Evolutionary conservation across 371 early-diverging fungal genomes (phyloP).

Genomic region (Mortierella polycephala): DNA sequence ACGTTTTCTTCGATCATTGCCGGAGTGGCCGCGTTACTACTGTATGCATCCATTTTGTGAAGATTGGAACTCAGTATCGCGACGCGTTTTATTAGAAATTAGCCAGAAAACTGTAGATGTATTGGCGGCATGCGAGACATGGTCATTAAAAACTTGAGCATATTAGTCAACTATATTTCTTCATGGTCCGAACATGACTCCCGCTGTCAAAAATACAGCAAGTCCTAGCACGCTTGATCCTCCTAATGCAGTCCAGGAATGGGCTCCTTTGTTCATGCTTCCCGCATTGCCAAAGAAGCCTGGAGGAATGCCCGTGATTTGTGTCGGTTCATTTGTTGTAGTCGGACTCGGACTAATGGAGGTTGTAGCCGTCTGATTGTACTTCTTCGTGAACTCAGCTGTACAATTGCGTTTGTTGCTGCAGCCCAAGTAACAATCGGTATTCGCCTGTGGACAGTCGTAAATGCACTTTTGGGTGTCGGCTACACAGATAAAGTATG

Average conservation of each 20-base stretch:
- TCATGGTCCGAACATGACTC: conserved; percentile 26
- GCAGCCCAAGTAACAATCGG: conserved; percentile 38
- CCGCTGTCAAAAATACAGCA: conserved; percentile 46
- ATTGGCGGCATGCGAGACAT: too few species aligned
- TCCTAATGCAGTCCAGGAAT: conserved; percentile 33
- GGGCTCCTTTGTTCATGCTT: conserved; percentile 62
- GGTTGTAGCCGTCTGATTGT: conserved; percentile 43
- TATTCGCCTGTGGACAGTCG: conserved; percentile 28
- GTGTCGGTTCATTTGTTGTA: conserved; percentile 59
- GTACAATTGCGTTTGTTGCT: conserved; percentile 35
- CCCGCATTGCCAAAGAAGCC: conserved; percentile 82
- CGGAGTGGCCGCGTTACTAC: too few species aligned
- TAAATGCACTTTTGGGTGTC: conserved; percentile 41
- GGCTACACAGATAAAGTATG: conserved; percentile 48
- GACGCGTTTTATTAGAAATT: too few species aligned
- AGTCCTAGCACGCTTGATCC: conserved; percentile 44
- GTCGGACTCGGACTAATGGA: conserved; percentile 22
- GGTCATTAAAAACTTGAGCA: too few species aligned
- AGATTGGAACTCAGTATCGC: too few species aligned
- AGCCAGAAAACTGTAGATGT: too few species aligned
- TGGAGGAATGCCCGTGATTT: conserved; percentile 77
- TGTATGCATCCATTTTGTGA: too few species aligned
- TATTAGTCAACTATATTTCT: too few species aligned
- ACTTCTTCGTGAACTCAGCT: conserved; percentile 48
- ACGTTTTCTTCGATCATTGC: too few species aligned